phyloP scores from a whole-genome alignment of 2,329 filamentous ascomycete genomes.

The Calonectria multiphialidica region DNA sequence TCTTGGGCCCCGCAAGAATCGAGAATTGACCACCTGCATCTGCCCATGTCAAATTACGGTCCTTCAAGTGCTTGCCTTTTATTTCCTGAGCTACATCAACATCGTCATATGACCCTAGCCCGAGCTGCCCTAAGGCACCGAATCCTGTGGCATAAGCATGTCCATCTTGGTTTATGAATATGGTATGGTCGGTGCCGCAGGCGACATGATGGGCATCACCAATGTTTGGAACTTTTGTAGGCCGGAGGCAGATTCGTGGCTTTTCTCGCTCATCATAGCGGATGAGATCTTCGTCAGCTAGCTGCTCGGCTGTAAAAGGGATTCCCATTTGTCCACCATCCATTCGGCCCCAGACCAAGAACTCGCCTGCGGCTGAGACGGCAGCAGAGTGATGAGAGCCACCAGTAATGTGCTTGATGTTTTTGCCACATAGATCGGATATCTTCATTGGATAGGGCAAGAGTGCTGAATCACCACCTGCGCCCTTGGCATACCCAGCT shows the following conservation, averaged over 20 bases:
- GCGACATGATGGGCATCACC: constrained; percentile 60
- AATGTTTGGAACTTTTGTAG: constrained; percentile 66
- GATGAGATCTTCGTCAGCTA: constrained; percentile 60
- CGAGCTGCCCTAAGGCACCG: constrained; percentile 77
- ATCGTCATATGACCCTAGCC: constrained; percentile 77
- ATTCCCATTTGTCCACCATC: constrained; percentile 64
- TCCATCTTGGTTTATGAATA: constrained; percentile 75
- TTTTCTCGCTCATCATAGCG: constrained; percentile 67
- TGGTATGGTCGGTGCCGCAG: constrained; percentile 75
- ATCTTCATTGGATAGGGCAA: constrained; percentile 70
- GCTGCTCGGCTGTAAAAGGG: constrained; percentile 59
- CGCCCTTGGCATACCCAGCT: constrained; percentile 63
- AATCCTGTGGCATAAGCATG: constrained; percentile 71
- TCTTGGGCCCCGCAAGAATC: constrained; percentile 6
- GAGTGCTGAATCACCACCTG: constrained; percentile 61
- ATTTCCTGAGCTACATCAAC: constrained; percentile 6
- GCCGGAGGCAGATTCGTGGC: constrained; percentile 70
- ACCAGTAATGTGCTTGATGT: constrained; percentile 74
- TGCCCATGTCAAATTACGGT: constrained; percentile 6
- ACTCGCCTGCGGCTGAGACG: constrained; percentile 60
- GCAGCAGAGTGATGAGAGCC: constrained; percentile 77
- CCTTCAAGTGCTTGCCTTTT: constrained; percentile 5
- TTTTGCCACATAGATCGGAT: constrained; percentile 67
- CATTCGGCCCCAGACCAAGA: constrained; percentile 67
- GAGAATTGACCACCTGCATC: constrained; percentile 25